Base-by-base conservation (phyloP, 2,329 filamentous ascomycete genomes). In the Aspergillus sp. region DNA sequence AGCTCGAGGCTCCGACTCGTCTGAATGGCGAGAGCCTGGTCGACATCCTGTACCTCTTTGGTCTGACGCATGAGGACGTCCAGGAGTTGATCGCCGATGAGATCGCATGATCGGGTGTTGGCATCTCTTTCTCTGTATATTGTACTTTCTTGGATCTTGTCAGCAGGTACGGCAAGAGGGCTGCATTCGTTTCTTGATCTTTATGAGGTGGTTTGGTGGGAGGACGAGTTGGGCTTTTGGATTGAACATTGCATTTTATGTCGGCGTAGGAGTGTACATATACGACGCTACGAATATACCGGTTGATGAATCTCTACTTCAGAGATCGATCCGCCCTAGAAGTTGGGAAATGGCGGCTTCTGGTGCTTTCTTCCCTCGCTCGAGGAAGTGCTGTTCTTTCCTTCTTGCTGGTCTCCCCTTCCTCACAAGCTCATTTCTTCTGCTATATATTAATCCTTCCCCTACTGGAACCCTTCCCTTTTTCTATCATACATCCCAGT, bases 31-130 rank as follows among this genome's bases (percentile, higher is more conserved):
- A 79, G 60, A 82, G 73, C 54, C 72, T 86, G 66, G 66, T 78
- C 43, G 82, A 86, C 67, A 68, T 86, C 48, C 68, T 84, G 49
- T 81, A 83, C 67, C 66, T 86, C 22, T 70, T 86, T 26, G 83
- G 83, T 2, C 65, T 82, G 45, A 73, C 71, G 1, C 72, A 74
- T 54, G 72, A 76, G 46, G 80, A 82, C 57, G 73, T 80, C 51
- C 66, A 74, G 19, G 75, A 78, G 55, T 60, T 82, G 56, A 60
- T 55, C 36, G 49, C 52, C n/a, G 57, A 56, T 19, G 17, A 24
- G n/a, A 45, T 59, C 16, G 35, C 16, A 38, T 38, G 35, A 38
- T 38, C 20, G 30, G 47, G 8, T 3, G 8, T 30, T 30, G 8
- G 1, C 26, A 30, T 30, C 26, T 30, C 26, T 30, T 30, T 30